Conservation (phyloP, 768 basidiomycete genomes). For the Boletus rubroflammeus region DNA sequence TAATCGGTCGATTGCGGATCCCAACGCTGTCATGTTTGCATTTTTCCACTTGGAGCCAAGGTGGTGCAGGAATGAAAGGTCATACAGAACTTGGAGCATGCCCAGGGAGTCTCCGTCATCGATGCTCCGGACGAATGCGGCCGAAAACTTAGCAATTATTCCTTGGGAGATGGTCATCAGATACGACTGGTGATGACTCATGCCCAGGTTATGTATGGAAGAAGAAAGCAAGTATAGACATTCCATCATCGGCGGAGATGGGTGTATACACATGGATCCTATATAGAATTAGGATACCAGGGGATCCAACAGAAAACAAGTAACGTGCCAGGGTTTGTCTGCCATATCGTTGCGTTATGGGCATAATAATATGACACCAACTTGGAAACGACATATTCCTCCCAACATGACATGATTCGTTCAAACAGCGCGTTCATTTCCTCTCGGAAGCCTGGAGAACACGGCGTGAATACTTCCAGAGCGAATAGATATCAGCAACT, state of each 20-base stretch:
- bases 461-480: slow-evolving; percentile 3
- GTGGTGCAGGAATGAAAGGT: slow-evolving; percentile 48
- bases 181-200: slow-evolving; percentile 37
- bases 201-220: slow-evolving; percentile 53
- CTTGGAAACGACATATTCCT: slow-evolving; percentile 37
- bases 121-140: slow-evolving; percentile 31
- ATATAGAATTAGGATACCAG: slow-evolving; percentile 10
- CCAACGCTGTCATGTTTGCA: slow-evolving; percentile 20
- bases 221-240: slow-evolving; percentile 53
- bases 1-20: slow-evolving; percentile 24
- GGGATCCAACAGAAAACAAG: slow-evolving; percentile 1
- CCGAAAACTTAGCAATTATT: slow-evolving; percentile 38
- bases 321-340: slow-evolving; percentile 10
- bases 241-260: slow-evolving; percentile 53
- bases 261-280: slow-evolving; percentile 32
- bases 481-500: slow-evolving; percentile 10
- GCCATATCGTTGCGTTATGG: slow-evolving; percentile 4
- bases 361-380: slow-evolving; percentile 24
- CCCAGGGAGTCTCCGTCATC: slow-evolving; percentile 29
- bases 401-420: slow-evolving; percentile 53
- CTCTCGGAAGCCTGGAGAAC: slow-evolving; percentile 46
- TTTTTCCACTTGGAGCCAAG: slow-evolving; percentile 34
- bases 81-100: slow-evolving; percentile 36
- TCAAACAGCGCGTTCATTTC: slow-evolving; percentile 41
- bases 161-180: slow-evolving; percentile 36